phyloP scores from a whole-genome alignment of 2,329 filamentous ascomycete genomes.

The Trichoderma atroviride region DNA sequence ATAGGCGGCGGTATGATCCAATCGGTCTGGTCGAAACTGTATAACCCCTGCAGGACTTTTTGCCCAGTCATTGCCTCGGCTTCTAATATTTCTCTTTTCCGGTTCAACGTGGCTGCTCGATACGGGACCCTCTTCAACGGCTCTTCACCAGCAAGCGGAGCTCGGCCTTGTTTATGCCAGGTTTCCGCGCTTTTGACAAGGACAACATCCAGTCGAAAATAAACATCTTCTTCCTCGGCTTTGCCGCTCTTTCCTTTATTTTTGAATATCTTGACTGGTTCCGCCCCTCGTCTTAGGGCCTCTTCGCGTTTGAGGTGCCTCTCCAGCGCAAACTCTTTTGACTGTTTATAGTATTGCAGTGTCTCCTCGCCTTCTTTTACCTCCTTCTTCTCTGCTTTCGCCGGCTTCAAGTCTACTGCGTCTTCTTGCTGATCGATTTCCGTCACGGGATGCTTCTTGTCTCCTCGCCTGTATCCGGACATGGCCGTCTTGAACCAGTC shows the following conservation, averaged over 20 bases:
- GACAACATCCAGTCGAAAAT: constrained; percentile 75
- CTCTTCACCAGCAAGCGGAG: constrained; percentile 67
- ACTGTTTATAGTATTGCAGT: constrained; percentile 84
- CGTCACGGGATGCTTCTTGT: constrained; percentile 58
- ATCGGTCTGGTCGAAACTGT: constrained; percentile 81
- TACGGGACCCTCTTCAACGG: constrained; percentile 88
- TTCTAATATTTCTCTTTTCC: constrained; percentile 87
- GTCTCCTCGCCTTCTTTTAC: constrained; percentile 77
- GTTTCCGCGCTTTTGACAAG: constrained; percentile 89
- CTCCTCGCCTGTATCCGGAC: constrained; percentile 65
- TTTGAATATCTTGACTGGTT: constrained; percentile 73
- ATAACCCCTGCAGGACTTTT: constrained; percentile 85
- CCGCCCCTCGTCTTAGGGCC: constrained; percentile 70
- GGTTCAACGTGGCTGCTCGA: constrained; percentile 84
- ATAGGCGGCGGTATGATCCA: constrained; percentile 95
- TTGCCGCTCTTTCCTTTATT: constrained; percentile 74
- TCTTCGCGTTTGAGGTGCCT: constrained; percentile 91
- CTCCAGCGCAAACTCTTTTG: constrained; percentile 80
- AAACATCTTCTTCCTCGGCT: constrained; percentile 78
- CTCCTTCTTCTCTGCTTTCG: constrained; percentile 72
- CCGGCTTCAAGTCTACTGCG: constrained; percentile 71
- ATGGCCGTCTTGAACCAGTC: constrained; percentile 90
- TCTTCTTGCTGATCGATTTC: constrained; percentile 81
- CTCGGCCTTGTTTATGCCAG: constrained; percentile 95
- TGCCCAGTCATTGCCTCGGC: constrained; percentile 76